Base-by-base conservation (phyloP, 2,329 filamentous ascomycete genomes). In the Arthrocladium fulminans region DNA sequence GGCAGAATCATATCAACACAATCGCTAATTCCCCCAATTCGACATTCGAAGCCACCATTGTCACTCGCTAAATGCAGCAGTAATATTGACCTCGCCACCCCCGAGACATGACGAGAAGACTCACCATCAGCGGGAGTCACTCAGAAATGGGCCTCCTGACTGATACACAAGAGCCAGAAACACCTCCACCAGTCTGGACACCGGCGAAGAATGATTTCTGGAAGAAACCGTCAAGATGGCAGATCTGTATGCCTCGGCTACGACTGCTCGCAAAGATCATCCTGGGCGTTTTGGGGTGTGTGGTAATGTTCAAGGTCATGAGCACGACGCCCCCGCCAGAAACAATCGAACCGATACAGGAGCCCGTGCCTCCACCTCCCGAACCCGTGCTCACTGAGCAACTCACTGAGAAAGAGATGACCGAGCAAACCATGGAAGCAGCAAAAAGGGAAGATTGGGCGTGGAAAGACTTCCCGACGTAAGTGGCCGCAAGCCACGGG, bases 191-290 rank as follows among this genome's bases (percentile, higher is more conserved):
- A 17, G 49, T 49, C 20, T 57, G 55, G 54, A 52, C 53, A 38
- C 56, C 56, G 9, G 52, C 52, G 10, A 57, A 55, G 51, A 53
- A 57, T n/a, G 45, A 51, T n/a, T 57, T 58, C 37, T 59, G 56
- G 56, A 58, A 51, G 40, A 55, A 54, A 38, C 56, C 57, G 9
- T 59, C 57, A 37, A 56, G 55, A 57, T 58, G 56, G 54, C 57
- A 59, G 49, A 56, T 57, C 23, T 58, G 56, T 47, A 57, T 57
- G 54, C 57, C 57, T 9, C 51, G 57, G 17, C 45, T 59, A 45
- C 53, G 54, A 1, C 37, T 57, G 23, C 30, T 56, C 15, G 51
- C 51, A 30, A 59, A 58, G 44, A 29, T 57, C 8, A 15, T 48
- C 9, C 13, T 55, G 5, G 46, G 43, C 30, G 47, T 57, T n/a